Base-by-base conservation (phyloP, 306 rosid genomes). In the Cucurbita pepo region DNA sequence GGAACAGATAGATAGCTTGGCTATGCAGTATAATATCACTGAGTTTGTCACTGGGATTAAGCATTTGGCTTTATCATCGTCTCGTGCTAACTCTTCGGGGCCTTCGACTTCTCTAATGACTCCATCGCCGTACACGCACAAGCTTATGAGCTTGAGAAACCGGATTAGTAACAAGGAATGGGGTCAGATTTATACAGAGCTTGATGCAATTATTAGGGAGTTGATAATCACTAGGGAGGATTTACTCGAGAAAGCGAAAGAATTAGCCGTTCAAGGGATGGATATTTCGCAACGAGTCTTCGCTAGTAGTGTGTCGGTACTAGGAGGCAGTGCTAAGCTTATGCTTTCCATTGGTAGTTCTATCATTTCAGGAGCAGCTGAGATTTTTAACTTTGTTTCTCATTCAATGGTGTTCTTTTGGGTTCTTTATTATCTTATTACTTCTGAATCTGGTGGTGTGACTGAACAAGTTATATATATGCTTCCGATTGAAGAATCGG, bases 371-470 rank as follows among this genome's bases (percentile, higher is more conserved):
- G 99, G 99, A 15, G 99, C 99, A 14, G 95, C 91, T 0, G 99
- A 91, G 82, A 88, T 91, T 62, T 88, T 90, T 87, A 88, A 94
- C 77, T 94, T 94, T 21, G 85, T 91, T 11, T 94, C 97, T 55
- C 99, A 94, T 72, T 72, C 85, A 2, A 86, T 94, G 90, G 96
- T 94, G 43, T 94, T 94, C 73, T 83, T 91, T 77, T 91, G 97
- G 99, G 89, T 91, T 77, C 79, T 94, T 83, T 94, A 91, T 72
- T 89, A 86, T 76, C 92, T 94, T 72, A 94, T 91, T 64, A 94
- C 99, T 37, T 81, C 99, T 1, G 96, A 91, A 60, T 86, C 94
- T n/a, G 99, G 99, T 38, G 99, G 97, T 73, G 99, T 94, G 48
- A 94, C 99, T n/a, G 91, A 89, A 74, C 96, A 94, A 81, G 95